Evolutionary conservation across 768 basidiomycete species (phyloP), one percentile per base, ranked within the genome.

Genomic region (Daedaleopsis sinensis): DNA sequence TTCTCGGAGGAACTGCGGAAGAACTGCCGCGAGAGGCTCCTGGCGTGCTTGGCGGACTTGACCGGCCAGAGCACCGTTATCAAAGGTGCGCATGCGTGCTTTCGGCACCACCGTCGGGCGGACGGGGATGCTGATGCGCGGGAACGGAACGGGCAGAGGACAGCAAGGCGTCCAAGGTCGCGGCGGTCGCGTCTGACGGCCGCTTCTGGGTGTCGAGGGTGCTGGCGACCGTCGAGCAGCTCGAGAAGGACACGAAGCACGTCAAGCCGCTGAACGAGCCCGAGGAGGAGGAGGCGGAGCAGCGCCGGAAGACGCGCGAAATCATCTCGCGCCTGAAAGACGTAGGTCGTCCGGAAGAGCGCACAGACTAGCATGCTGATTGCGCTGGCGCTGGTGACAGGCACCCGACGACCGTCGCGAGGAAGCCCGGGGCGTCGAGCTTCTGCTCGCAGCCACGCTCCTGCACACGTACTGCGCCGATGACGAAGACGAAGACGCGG

Each of bases 141-240:
- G 27, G 27, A 32, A 32, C 57, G 27, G 27, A 32, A 32, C 57
- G n/a, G 48, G 52, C 39, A 71, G 78, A 64, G 69, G 85, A 78
- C 38, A 83, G 84, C 44, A 85, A 83, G 63, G 73, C 79, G 1
- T 73, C 73, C 21, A 90, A 87, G 70, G 70, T 80, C n/a, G 72
- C 82, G 18, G 89, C 84, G 1, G 83, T 84, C 21, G 84, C 89
- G 39, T 82, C 85, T 8, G 83, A 91, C 59, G 92, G 93, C 32
- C 82, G 88, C 66, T 85, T 92, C 62, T 97, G 94, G 94, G 78
- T 91, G 10, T 80, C 85, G 3, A 85, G 85, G 68, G 83, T 85
- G 11, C 77, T 94, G 12, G 71, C 76, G 6, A 84, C 80, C 13
- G 80, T 91, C 58, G 75, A 77, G 51, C 59, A 69, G 48, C 71